phyloP scores from a whole-genome alignment of 176 grass and related monocot species.

The Ananas comosus region DNA sequence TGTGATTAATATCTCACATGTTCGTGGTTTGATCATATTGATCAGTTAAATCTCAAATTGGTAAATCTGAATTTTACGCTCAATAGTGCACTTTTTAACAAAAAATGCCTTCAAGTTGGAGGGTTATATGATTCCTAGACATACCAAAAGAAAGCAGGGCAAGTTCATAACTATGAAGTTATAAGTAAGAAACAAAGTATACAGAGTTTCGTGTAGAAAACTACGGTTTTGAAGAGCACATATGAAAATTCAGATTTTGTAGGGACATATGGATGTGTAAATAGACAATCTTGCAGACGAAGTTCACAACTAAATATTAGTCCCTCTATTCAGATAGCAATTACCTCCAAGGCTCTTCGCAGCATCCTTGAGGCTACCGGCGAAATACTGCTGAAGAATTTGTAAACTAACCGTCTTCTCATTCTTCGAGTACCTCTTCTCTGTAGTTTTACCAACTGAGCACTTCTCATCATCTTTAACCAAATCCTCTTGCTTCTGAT shows the following conservation, averaged over 20 bases:
- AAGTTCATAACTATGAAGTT: too few relatives aligned
- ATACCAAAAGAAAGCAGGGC: too few relatives aligned
- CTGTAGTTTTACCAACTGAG: slow-evolving; percentile 19
- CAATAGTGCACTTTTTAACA: too few relatives aligned
- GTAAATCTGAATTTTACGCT: too few relatives aligned
- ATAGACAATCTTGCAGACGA: not conserved
- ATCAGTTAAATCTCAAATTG: too few relatives aligned
- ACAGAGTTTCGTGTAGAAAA: too few relatives aligned
- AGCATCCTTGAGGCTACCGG: slow-evolving; percentile 95
- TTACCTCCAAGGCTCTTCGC: slow-evolving; percentile 88
- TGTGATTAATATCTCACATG: too few relatives aligned
- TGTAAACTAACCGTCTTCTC: slow-evolving; percentile 85
- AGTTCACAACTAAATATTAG: slow-evolving; percentile 22
- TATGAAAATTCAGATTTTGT: not conserved
- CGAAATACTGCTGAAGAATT: slow-evolving; percentile 77
- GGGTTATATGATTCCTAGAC: too few relatives aligned
- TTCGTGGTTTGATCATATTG: too few relatives aligned
- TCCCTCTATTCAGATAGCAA: slow-evolving; percentile 18
- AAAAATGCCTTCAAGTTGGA: too few relatives aligned
- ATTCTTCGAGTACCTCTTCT: slow-evolving; percentile 59
- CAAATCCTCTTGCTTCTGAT: slow-evolving; percentile 11
- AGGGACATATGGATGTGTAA: not conserved
- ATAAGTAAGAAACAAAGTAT: too few relatives aligned
- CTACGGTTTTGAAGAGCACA: too few relatives aligned
- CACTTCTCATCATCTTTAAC: slow-evolving; percentile 13